Evolutionary conservation across 208 protist genomes (phyloP), one percentile per base, ranked within the genome.

Genomic region (Crithidia mellificae): DNA sequence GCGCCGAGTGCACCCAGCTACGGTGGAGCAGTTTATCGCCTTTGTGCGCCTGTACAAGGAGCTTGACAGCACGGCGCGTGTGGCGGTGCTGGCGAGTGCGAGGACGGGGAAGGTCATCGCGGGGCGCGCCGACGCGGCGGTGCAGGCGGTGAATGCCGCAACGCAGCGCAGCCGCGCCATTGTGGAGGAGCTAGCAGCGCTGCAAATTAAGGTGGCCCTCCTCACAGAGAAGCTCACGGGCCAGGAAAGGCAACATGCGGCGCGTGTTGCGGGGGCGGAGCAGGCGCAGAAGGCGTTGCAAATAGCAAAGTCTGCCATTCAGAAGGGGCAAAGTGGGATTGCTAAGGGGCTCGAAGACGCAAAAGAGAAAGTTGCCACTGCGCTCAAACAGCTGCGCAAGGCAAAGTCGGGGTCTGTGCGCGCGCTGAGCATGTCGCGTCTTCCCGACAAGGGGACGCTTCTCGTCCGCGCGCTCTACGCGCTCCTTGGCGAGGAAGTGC

Each of bases 401-500:
- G 50, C 74, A 20, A 93, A 84, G 67, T 25, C 49, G 8, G 49
- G 63, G 11, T 46, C 61, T 19, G 77, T 90, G n/a, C 84, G 80
- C 9, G 50, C 72, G 30, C 74, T 90, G 57, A 63, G 39, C 47
- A 72, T 68, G 11, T 72, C 79, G 34, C 75, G 72, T 17, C 62
- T 68, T 11, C 65, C 80, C 27, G 61, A 84, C 9, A 88, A 87
- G 54, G 83, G 81, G 5, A 20, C 56, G 0, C 58, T 86, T 24
- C 76, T 93, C 51, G 65, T 89, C 32, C 77, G 77, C 19, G 68
- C 74, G 20, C 56, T 89, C 12, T 93, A 84, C 67, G 71, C 77
- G 29, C 50, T 89, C 41, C 54, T 93, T 44, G 80, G 77, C 14
- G 83, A 93, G 41, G 87, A 93, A 38, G 38, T 89, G 24, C 83